Evolutionary conservation across 2,329 filamentous ascomycete species (phyloP).

Genomic region (Magnaporthales sp.): DNA sequence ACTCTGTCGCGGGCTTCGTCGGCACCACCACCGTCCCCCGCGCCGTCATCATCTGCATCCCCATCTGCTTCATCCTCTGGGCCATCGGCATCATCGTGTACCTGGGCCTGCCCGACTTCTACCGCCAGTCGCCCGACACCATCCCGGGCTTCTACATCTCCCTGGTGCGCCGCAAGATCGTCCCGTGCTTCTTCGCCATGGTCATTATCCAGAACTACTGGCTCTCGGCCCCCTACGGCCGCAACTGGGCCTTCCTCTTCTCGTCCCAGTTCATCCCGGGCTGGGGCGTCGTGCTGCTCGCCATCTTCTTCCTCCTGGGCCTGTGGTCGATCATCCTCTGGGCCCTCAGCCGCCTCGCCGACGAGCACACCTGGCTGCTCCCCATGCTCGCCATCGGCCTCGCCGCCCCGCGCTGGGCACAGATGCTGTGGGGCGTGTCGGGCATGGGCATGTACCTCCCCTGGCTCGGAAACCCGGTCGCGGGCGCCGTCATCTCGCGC

Average conservation of each 20-base stretch:
- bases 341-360: neutral
- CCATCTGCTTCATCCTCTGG: neutral
- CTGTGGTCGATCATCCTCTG: neutral
- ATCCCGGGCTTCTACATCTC: slow-evolving; percentile 58
- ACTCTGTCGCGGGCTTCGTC: neutral
- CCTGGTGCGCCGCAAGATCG: slow-evolving; percentile 52
- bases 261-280: slow-evolving; percentile 15
- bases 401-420: neutral
- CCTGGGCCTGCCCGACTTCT: slow-evolving; percentile 27
- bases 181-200: slow-evolving; percentile 58
- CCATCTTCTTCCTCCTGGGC: neutral
- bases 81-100: slow-evolving; percentile 21
- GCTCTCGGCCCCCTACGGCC: slow-evolving; percentile 55
- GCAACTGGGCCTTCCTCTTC: slow-evolving; percentile 60
- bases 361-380: neutral
- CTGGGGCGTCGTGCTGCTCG: neutral
- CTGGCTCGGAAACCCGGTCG: neutral
- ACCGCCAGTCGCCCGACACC: slow-evolving; percentile 46
- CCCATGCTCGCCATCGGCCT: neutral
- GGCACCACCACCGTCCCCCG: neutral
- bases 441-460: slow-evolving; percentile 1
- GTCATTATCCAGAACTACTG: slow-evolving; percentile 61
- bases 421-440: neutral
- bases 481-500: neutral
- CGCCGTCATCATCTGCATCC: neutral